These are phyloP conservation scores for Dipodascus geniculatus DNA, from an alignment of 805 yeast genomes.

Conservation along the genomic window DNA sequence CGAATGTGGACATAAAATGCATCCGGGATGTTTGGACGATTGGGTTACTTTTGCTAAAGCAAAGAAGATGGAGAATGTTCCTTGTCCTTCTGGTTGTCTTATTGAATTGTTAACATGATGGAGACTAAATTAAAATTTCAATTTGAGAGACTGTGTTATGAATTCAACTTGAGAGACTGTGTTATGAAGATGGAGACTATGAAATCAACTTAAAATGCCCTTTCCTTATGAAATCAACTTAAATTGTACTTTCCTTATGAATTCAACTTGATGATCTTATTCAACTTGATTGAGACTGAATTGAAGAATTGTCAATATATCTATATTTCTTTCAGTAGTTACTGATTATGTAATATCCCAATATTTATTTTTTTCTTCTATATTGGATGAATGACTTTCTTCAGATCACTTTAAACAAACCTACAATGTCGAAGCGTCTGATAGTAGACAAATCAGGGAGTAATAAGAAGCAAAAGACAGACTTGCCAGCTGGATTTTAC, in stretches of 20 bases:
- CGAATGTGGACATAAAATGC: conserved; percentile 82
- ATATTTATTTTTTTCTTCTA: too few relatives aligned
- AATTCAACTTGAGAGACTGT: too few relatives aligned
- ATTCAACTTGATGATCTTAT: too few relatives aligned
- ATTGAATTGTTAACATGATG: conserved; percentile 20
- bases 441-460: not conserved
- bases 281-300: too few relatives aligned
- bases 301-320: too few relatives aligned
- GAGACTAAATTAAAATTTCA: too few relatives aligned
- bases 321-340: not conserved
- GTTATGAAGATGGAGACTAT: too few relatives aligned
- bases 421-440: not conserved
- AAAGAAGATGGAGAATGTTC: conserved; percentile 40
- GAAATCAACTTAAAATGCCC: too few relatives aligned
- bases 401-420: not conserved
- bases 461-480: not conserved
- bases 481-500: not conserved
- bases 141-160: too few relatives aligned
- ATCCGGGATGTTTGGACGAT: conserved; percentile 60
- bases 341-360: not conserved
- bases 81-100: conserved; percentile 74
- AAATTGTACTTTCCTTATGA: too few relatives aligned
- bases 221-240: too few relatives aligned
- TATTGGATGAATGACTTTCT: too few relatives aligned
- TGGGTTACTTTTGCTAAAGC: conserved; percentile 45